These are phyloP conservation scores for Setomelanomma holmii DNA, from an alignment of 2,329 filamentous ascomycete species.

Conservation along the genomic window DNA sequence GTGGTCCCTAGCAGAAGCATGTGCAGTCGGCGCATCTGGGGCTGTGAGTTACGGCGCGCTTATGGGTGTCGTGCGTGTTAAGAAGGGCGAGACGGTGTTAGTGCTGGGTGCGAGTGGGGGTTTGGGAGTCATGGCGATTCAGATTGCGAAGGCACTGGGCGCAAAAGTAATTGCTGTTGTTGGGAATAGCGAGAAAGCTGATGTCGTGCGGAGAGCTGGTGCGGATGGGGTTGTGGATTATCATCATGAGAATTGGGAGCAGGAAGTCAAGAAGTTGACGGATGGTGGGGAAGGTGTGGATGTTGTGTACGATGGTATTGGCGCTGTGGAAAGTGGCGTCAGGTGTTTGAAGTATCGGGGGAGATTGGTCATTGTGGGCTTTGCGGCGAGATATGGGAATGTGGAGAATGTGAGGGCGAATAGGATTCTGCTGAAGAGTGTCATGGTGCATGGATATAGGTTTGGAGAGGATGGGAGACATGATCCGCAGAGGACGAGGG, in stretches of 20 bases:
- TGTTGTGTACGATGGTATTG: slow-evolving; percentile 66
- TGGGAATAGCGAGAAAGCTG: slow-evolving; percentile 56
- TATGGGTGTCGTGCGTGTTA: slow-evolving; percentile 50
- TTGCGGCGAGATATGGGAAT: slow-evolving; percentile 61
- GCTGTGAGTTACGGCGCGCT: slow-evolving; percentile 63
- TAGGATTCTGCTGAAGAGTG: slow-evolving; percentile 30
- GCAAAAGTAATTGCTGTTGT: slow-evolving; percentile 63
- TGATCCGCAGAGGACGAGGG: slow-evolving; percentile 55
- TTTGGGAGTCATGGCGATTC: slow-evolving; percentile 63
- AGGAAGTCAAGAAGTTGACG: slow-evolving; percentile 58
- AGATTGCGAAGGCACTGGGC: slow-evolving; percentile 62
- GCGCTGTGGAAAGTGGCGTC: slow-evolving; percentile 62
- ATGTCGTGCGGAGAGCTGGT: slow-evolving; percentile 50
- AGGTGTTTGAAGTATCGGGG: slow-evolving; percentile 63
- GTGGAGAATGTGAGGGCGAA: slow-evolving; percentile 54
- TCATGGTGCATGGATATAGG: slow-evolving; percentile 44
- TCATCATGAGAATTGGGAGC: slow-evolving; percentile 56
- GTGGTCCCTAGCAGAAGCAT: slow-evolving; percentile 58
- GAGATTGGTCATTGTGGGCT: slow-evolving; percentile 64
- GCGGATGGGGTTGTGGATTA: slow-evolving; percentile 55
- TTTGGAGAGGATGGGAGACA: slow-evolving; percentile 64
- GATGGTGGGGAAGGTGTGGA: slow-evolving; percentile 60
- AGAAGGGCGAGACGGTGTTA: slow-evolving; percentile 59
- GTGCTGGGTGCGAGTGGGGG: slow-evolving; percentile 64
- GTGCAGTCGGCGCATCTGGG: slow-evolving; percentile 61